Percentiles rank a stretch among this genome's conserved stretches.
Conservation (phyloP, 139 green algal genomes). For the Picochlorum sp. region DNA sequence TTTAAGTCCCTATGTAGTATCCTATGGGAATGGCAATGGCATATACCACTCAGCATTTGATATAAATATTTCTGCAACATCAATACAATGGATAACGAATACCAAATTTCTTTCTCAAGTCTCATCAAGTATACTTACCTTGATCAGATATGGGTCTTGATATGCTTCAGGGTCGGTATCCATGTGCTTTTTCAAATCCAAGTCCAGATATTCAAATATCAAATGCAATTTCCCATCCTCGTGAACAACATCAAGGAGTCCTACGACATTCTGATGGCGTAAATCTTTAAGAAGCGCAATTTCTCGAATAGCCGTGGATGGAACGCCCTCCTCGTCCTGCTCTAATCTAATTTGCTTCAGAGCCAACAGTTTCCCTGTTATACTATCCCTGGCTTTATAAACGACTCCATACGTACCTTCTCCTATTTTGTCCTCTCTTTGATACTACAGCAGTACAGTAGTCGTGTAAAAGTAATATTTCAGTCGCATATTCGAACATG, state of each 20-base stretch:
- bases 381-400: slow-evolving; percentile 76
- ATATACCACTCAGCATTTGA: slow-evolving; percentile 88
- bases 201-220: slow-evolving; percentile 97
- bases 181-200: slow-evolving; percentile 98
- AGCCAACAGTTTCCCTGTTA: slow-evolving; percentile 57
- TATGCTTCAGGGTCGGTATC: slow-evolving; percentile 44
- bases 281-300: slow-evolving; percentile 83
- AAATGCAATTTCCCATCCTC: slow-evolving; percentile 78
- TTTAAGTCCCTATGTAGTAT: slow-evolving; percentile 96
- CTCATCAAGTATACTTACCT: slow-evolving; percentile 30
- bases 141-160: slow-evolving; percentile 57
- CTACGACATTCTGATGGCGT: slow-evolving; percentile 67
- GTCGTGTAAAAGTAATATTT: too few species aligned
- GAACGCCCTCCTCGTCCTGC: slow-evolving; percentile 75
- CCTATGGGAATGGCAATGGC: slow-evolving; percentile 81
- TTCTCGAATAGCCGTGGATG: slow-evolving; percentile 66
- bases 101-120: background rate
- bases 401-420: slow-evolving; percentile 97
- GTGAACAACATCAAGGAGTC: slow-evolving; percentile 78
- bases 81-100: slow-evolving; percentile 20
- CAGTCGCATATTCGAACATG: too few species aligned
- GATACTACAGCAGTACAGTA: slow-evolving; percentile 35
- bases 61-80: slow-evolving; percentile 68
- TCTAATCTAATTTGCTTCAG: slow-evolving; percentile 89
- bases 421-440: slow-evolving; percentile 83